Evolutionary conservation across 1,284 basidiomycete genomes (phyloP), one percentile per base, ranked within the genome.

Genomic region (Lentinus polychrous): DNA sequence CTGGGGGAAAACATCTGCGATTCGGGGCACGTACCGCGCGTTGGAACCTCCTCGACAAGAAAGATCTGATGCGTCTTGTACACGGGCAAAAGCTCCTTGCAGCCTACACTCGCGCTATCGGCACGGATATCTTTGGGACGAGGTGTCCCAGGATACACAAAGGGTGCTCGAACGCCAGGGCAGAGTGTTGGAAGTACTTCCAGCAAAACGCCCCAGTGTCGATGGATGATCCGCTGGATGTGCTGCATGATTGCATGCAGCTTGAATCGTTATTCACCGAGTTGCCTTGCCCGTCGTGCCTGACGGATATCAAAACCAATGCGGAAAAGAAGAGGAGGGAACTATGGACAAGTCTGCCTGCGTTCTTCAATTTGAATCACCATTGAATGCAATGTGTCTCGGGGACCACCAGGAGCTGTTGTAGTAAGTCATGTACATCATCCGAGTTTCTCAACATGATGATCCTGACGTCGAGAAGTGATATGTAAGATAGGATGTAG

Each of bases 171-270:
- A 61, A 58, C 50, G 59, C 59, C 20, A 56, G 60, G 31, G 55
- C 47, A 45, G 61, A 63, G 43, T 65, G 61, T 55, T 65, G 63
- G 61, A 61, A 60, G 51, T 65, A 65, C 55, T 59, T 65, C 50
- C 63, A 65, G 56, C 59, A 65, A 56, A 61, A 64, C 53, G 61
- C 63, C 31, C 63, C 63, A 33, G 56, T 61, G 36, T 64, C 63
- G 33, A 63, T 64, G 59, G 63, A 65, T 51, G 61, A 65, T 49
- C 63, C 63, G 37, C 55, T 65, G 44, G 63, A 65, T 40, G 62
- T 65, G 48, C 50, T 65, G 23, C 52, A 60, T 48, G 63, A 65
- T 50, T 65, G 63, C 50, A 61, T 61, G 54, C 48, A 55, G 20
- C 53, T 65, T 27, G 56, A 60, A 22, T 59, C 58, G n/a, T 54